These are phyloP conservation scores for Ophiostoma sp. DNA, from an alignment of 2,329 filamentous ascomycete genomes.

Conservation along the genomic window DNA sequence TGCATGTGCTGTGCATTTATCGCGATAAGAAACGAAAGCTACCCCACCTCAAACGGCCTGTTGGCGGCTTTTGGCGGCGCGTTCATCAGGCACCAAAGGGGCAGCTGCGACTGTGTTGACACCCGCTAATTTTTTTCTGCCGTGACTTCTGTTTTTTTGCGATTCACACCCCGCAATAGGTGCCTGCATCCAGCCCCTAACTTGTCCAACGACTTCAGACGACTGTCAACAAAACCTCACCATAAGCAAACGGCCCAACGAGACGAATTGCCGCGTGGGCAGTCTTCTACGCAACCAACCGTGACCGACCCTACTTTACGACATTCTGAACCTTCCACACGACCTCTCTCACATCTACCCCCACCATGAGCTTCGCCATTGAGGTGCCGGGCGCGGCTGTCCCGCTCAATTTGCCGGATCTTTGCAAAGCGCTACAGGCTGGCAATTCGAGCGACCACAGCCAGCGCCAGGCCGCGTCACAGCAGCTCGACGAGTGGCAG, in stretches of 20 bases:
- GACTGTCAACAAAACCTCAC: not conserved
- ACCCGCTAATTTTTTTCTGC: constrained; percentile 19
- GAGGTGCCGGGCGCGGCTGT: constrained; percentile 82
- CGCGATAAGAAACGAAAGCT: constrained; percentile 23
- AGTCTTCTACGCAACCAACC: not conserved
- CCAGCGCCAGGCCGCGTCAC: constrained; percentile 65
- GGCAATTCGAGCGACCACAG: constrained; percentile 63
- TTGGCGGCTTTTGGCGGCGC: not conserved
- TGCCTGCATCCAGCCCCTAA: not conserved
- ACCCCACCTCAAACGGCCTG: constrained; percentile 15
- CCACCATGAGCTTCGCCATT: constrained; percentile 66
- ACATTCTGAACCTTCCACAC: no score
- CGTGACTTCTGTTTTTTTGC: constrained; percentile 1
- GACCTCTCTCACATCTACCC: not conserved
- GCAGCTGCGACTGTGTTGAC: constrained; percentile 1
- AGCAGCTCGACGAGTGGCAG: constrained; percentile 74
- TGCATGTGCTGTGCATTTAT: constrained; percentile 16
- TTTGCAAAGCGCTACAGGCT: constrained; percentile 64
- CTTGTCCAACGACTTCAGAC: not conserved
- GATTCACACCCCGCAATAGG: not conserved
- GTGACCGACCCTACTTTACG: not conserved
- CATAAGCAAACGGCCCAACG: not conserved
- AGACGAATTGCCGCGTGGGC: not conserved
- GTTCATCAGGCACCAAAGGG: constrained; percentile 13
- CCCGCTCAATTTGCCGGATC: constrained; percentile 63